Base-by-base conservation (phyloP, 108 stramenopile species). In the Hondaea fermentalgiana region DNA sequence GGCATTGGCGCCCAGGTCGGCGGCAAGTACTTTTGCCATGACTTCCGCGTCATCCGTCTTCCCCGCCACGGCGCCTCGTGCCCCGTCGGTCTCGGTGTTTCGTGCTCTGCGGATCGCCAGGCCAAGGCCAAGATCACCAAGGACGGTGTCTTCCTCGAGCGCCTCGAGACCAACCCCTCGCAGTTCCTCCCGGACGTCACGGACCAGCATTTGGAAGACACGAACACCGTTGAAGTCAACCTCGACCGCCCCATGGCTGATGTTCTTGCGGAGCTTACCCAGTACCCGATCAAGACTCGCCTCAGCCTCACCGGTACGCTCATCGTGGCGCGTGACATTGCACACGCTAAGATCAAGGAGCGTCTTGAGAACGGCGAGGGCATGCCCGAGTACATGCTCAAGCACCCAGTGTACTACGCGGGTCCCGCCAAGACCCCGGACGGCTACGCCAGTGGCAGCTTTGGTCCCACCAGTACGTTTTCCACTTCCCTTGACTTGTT, bases 11-110 rank as follows among this genome's bases (percentile, higher is more conserved):
- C 98, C 5, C 97, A 97, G 91, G 96, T 97, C 90, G 98, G 97
- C 57, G 98, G 98, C 19, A 98, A 98, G 90, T 97, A 98, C 95
- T 98, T 98, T 91, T 97, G 97, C 92, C 98, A 97, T 89, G 98
- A 98, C 91, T 96, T 97, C 42, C 95, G 98, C 28, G 98, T 97
- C 0, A 91, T 97, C 53, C 95, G 97, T 28, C 92, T 98, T 69
- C 98, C 98, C 35, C 95, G 98, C 44, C 98, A 98, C 90, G 98
- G 98, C 35, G 98, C 98, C 8, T 96, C 96, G 59, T 98, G 98
- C 92, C 98, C 98, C 2, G 98, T 98, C 4, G 96, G 96, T 16
- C 96, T 98, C 87, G 98, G 98, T 64, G 98, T 98, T 29, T 94
- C 94, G n/a, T 98, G 98, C 91, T 96, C 95, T 59, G 98, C 98